phyloP scores from a whole-genome alignment of 805 yeast genomes.

The Lachancea lanzarotensis region DNA sequence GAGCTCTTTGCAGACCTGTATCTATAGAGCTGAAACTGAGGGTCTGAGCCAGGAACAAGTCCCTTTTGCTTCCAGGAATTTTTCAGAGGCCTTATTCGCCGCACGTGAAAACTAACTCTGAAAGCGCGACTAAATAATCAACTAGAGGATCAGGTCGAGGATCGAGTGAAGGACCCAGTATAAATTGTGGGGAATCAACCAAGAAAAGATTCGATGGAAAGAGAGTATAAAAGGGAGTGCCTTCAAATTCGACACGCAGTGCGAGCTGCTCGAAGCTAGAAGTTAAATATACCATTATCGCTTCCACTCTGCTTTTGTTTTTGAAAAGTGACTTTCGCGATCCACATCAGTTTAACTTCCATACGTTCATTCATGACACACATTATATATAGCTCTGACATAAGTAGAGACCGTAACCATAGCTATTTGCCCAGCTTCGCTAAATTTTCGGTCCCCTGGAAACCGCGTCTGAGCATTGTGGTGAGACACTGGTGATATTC shows the following conservation, averaged over 20 bases:
- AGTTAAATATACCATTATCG: no score
- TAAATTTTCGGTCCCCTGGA: conserved; percentile 29
- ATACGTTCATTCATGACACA: neutral
- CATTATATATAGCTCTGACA: neutral
- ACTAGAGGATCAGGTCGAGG: neutral
- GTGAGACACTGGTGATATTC: conserved; percentile 32
- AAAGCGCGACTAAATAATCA: neutral
- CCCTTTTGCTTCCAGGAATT: conserved; percentile 3
- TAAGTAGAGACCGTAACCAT: neutral
- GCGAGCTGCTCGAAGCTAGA: no score
- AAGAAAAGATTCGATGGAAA: neutral
- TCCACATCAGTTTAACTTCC: neutral
- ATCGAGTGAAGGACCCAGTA: neutral
- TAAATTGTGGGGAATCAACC: no score
- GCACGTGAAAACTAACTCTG: conserved; percentile 1
- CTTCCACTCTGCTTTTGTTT: no score
- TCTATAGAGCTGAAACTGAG: neutral
- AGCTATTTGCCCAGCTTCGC: conserved; percentile 22
- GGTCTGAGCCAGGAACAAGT: neutral
- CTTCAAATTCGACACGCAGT: no score
- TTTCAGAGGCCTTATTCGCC: neutral
- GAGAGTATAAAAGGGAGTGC: no score
- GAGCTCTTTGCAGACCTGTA: neutral
- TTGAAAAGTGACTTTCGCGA: no score
- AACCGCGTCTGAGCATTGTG: conserved; percentile 35